phyloP scores from a whole-genome alignment of 2,329 filamentous ascomycete genomes.

The Talaromyces atroroseus region DNA sequence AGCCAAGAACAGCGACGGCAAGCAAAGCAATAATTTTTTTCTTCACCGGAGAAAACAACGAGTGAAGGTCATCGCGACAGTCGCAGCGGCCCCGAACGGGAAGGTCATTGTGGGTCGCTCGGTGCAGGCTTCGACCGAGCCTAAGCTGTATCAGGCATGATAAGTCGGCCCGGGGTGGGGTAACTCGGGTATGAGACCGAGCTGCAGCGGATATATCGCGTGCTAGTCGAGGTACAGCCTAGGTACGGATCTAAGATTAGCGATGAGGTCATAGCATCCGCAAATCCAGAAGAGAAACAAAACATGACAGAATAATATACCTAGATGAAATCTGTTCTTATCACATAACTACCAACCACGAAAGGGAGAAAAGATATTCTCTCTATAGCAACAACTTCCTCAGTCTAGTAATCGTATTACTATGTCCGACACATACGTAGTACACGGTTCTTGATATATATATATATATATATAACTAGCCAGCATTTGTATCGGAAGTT shows the following conservation, averaged over 20 bases:
- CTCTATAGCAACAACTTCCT: too few species aligned
- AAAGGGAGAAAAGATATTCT: too few species aligned
- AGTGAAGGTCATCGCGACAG: neutral
- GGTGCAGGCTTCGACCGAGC: neutral
- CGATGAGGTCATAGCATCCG: neutral
- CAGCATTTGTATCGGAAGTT: too few species aligned
- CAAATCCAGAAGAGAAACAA: too few species aligned
- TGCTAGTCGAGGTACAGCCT: neutral
- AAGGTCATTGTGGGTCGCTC: neutral
- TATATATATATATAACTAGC: too few species aligned
- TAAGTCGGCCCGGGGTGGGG: neutral
- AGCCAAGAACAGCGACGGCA: neutral
- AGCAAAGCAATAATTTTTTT: neutral
- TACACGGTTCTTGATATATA: too few species aligned
- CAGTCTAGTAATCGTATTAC: too few species aligned
- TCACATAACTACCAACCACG: too few species aligned
- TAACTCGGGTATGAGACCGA: neutral
- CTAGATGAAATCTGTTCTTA: too few species aligned
- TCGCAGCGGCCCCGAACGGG: neutral
- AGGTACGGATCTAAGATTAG: neutral
- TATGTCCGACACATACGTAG: too few species aligned
- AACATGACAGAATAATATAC: too few species aligned
- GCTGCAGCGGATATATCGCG: neutral
- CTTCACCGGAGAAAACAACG: neutral
- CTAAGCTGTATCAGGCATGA: neutral